Conservation (phyloP, 1,139 yeast genomes). For the Sugiyamaella castrensis region DNA sequence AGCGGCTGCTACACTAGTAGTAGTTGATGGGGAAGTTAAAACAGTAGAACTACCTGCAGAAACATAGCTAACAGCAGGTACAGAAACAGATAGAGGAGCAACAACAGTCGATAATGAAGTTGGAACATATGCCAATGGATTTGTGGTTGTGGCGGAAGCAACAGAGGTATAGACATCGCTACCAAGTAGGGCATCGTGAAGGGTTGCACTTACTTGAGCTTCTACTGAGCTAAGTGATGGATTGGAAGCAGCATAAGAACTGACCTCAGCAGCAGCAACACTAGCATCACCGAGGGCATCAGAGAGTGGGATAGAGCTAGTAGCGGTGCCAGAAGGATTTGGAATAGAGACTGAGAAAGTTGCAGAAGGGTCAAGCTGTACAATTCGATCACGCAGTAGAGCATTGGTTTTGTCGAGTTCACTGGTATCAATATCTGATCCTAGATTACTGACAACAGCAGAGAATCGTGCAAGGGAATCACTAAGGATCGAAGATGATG, state of each 20-base stretch:
- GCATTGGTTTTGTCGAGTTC: slow-evolving; percentile 1
- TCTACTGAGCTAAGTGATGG: background rate
- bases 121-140: background rate
- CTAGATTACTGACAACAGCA: background rate
- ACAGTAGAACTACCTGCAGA: background rate
- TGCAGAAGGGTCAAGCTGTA: slow-evolving; percentile 2
- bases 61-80: background rate
- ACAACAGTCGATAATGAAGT: background rate
- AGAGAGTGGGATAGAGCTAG: background rate
- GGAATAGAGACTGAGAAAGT: slow-evolving; percentile 4
- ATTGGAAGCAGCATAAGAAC: background rate
- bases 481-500: background rate
- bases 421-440: background rate
- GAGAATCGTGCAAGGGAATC: slow-evolving; percentile 4
- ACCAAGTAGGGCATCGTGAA: background rate
- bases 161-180: too few species aligned
- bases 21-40: background rate
- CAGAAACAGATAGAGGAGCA: background rate
- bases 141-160: too few species aligned
- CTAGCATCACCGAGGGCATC: background rate
- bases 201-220: background rate
- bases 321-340: background rate
- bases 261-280: background rate
- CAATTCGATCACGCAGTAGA: slow-evolving; percentile 5
- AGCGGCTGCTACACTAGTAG: too few species aligned